These are phyloP conservation scores for Aspergillus carbonarius DNA, from an alignment of 2,329 filamentous ascomycete genomes.

Conservation along the genomic window DNA sequence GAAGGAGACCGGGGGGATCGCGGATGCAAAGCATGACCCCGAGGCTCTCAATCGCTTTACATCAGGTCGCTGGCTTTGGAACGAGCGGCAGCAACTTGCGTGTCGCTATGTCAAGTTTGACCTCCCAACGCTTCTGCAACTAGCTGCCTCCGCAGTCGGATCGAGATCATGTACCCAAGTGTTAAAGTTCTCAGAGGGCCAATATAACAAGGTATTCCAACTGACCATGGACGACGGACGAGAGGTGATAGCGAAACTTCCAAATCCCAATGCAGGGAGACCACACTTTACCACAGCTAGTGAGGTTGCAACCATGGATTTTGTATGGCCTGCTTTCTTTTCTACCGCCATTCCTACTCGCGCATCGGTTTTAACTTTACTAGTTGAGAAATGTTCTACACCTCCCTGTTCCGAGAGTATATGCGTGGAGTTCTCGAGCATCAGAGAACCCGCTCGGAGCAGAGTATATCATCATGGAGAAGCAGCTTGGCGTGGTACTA, in stretches of 20 bases:
- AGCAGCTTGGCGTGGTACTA: conserved; percentile 18
- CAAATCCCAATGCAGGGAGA: conserved; percentile 29
- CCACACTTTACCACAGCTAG: conserved; percentile 28
- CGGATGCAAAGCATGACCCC: conserved; percentile 20
- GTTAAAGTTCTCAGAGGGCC: conserved; percentile 31
- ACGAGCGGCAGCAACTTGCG: conserved; percentile 33
- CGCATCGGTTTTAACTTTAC: conserved; percentile 7
- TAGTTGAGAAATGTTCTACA: conserved; percentile 18
- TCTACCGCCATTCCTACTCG: neutral
- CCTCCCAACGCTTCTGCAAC: conserved; percentile 31
- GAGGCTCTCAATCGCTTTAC: conserved; percentile 23
- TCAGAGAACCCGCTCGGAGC: conserved; percentile 35
- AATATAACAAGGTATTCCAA: conserved; percentile 33
- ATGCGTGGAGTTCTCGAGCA: conserved; percentile 31
- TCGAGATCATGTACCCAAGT: conserved; percentile 33
- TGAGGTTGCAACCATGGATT: conserved; percentile 32
- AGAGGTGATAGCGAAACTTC: conserved; percentile 30
- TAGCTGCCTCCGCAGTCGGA: conserved; percentile 32
- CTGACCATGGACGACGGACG: conserved; percentile 27
- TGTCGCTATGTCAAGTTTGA: conserved; percentile 35
- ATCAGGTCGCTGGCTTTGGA: conserved; percentile 37
- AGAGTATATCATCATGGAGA: conserved; percentile 42
- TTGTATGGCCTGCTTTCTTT: conserved; percentile 16
- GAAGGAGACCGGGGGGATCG: conserved; percentile 5
- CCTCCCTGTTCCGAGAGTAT: conserved; percentile 35